Base-by-base conservation (phyloP, 345 rosid genomes). In the Aurinia saxatilis region DNA sequence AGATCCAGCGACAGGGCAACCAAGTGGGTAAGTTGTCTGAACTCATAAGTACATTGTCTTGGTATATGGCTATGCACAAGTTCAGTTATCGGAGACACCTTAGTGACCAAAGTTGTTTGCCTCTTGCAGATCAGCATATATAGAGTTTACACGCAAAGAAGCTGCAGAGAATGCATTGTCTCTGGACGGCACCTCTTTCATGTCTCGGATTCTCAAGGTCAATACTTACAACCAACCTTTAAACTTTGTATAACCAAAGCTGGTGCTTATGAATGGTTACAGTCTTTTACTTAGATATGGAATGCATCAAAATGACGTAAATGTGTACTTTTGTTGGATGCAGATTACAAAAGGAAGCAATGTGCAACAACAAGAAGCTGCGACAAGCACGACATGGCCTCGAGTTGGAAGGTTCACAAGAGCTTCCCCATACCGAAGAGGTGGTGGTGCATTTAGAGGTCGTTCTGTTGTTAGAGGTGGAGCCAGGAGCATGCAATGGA, bases 181-280 rank as follows among this genome's bases (percentile, higher is more conserved):
- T 56, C 77, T 93, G 41, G 86, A 90, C 48, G 91, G 98, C 23
- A 83, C 95, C 52, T 81, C 97, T 11, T 95, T 90, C 65, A 81
- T 95, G 99, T 88, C 98, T 40, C 83, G 99, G 63, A 81, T 84
- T 67, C 83, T 95, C 59, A 90, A 88, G 96, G 99, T 95, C 80
- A 46, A 33, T 1, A 18, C 31, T 19, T 9, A 50, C n/a, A 60
- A 53, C 36, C 36, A 8, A 11, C 21, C 37, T 46, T 40, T 5
- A 25, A n/a, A 27, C 19, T 62, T 47, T 47, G 42, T 25, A 23
- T 13, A 3, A 41, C 46, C n/a, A 33, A 50, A 52, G 46, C 17
- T n/a, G n/a, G n/a, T n/a, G n/a, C n/a, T n/a, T n/a, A n/a, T n/a
- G n/a, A n/a, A 14, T 18, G 63, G 44, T 46, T 37, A 37, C 19